Conservation (phyloP, 2,329 filamentous ascomycete genomes). For the Rasamsonia emersonii region DNA sequence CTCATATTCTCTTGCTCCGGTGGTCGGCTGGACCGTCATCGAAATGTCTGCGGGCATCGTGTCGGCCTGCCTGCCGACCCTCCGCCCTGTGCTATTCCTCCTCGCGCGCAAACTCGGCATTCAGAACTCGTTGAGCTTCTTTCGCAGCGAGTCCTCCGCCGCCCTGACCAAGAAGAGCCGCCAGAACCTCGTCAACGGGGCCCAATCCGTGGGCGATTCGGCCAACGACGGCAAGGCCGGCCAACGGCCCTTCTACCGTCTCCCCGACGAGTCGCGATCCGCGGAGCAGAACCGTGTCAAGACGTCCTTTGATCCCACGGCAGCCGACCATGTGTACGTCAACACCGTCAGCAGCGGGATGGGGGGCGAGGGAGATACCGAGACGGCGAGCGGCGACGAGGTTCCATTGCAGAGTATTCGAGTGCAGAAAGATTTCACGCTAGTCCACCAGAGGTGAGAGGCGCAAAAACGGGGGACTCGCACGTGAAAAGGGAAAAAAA, state of each 20-base stretch:
- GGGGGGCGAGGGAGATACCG: slow-evolving; percentile 1
- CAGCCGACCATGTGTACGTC: slow-evolving; percentile 11
- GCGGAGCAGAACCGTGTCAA: slow-evolving; percentile 6
- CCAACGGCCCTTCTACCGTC: slow-evolving; percentile 13
- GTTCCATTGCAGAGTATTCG: slow-evolving; percentile 13
- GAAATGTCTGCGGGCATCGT: slow-evolving; percentile 21
- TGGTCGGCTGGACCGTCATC: slow-evolving; percentile 20
- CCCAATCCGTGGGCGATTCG: not conserved
- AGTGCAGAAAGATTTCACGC: slow-evolving; percentile 11
- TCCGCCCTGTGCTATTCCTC: slow-evolving; percentile 15
- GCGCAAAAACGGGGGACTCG: too few relatives aligned
- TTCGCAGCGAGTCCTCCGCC: slow-evolving; percentile 10
- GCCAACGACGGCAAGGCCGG: slow-evolving; percentile 2
- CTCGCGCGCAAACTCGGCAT: slow-evolving; percentile 12
- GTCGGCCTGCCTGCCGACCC: slow-evolving; percentile 17
- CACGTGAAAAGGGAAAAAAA: too few relatives aligned
- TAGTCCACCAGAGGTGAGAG: too few relatives aligned
- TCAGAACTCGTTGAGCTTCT: slow-evolving; percentile 8
- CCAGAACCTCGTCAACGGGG: not conserved
- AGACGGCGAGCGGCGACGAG: slow-evolving; percentile 9
- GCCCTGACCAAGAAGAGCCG: slow-evolving; percentile 5
- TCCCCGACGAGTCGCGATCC: slow-evolving; percentile 10
- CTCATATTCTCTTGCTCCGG: slow-evolving; percentile 17
- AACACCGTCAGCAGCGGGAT: slow-evolving; percentile 12
- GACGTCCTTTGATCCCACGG: too few relatives aligned